Percentiles rank a stretch among this genome's conserved stretches.
phyloP scores from a whole-genome alignment of 2,329 filamentous ascomycete genomes.

The Atkinsonella hypoxylon region DNA sequence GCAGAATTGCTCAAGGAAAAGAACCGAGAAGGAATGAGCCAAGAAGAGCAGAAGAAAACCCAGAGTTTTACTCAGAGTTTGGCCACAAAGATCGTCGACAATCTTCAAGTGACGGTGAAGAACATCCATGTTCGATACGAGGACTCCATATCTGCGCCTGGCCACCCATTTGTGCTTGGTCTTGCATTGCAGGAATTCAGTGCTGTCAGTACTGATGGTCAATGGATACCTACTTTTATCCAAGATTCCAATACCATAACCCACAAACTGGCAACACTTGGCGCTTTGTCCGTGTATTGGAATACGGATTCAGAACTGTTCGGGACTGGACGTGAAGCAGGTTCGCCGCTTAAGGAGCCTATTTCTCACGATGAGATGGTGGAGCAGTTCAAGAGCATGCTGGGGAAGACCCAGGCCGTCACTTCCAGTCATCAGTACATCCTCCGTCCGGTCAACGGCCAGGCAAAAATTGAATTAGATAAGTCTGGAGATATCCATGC shows the following conservation, averaged over 20 bases:
- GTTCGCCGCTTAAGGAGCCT: conserved; percentile 33
- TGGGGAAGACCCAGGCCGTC: conserved; percentile 55
- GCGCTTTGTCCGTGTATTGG: conserved; percentile 91
- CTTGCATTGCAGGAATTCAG: conserved; percentile 93
- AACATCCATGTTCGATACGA: conserved; percentile 98
- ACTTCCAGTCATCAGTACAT: conserved; percentile 73
- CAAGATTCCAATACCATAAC: conserved; percentile 73
- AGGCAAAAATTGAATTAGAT: conserved; percentile 88
- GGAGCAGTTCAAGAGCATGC: conserved; percentile 63
- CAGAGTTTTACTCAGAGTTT: conserved; percentile 96
- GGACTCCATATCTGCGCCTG: conserved; percentile 88
- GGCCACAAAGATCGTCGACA: conserved; percentile 94
- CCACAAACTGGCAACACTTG: conserved; percentile 86
- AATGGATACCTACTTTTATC: conserved; percentile 95
- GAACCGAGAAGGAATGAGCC: conserved; percentile 83
- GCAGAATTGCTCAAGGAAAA: conserved; percentile 89
- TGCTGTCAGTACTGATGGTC: conserved; percentile 85
- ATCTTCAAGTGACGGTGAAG: conserved; percentile 93
- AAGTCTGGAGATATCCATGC: conserved; percentile 72
- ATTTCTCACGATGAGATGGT: conserved; percentile 68
- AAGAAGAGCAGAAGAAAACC: conserved; percentile 92
- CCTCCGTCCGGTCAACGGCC: conserved; percentile 86
- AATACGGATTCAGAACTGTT: conserved; percentile 85
- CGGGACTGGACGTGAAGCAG: conserved; percentile 64
- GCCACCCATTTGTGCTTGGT: conserved; percentile 88